Evolutionary conservation across 345 rosid genomes (phyloP).

Genomic region (Euphorbia peplus): DNA sequence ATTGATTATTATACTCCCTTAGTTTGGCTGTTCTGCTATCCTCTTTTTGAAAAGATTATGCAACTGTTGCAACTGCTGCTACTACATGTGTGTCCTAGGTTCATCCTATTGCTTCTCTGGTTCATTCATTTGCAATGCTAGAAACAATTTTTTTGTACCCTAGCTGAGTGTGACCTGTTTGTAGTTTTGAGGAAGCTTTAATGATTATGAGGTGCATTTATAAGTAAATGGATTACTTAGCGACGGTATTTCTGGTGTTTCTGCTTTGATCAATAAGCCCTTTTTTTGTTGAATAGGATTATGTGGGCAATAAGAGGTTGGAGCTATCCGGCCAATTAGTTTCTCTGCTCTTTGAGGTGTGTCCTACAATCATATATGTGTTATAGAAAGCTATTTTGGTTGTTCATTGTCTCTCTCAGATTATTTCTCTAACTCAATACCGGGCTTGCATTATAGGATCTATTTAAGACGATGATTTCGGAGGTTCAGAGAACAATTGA

Average conservation of each 20-base stretch:
- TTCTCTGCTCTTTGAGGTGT: constrained; percentile 91
- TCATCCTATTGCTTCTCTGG: not conserved
- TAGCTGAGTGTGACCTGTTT: not conserved
- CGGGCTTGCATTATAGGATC: constrained; percentile 50
- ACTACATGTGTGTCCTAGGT: not conserved
- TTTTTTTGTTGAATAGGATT: constrained; percentile 52
- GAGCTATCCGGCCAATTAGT: constrained; percentile 91
- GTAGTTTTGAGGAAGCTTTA: not conserved
- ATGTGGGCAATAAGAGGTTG: constrained; percentile 93
- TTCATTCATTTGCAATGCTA: not conserved
- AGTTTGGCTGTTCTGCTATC: not conserved
- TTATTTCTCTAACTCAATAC: not conserved
- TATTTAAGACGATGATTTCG: constrained; percentile 70
- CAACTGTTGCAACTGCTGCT: not conserved
- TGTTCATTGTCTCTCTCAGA: constrained; percentile 6
- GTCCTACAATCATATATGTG: constrained; percentile 11
- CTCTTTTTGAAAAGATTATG: not conserved
- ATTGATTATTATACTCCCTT: not conserved
- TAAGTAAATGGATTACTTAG: not conserved
- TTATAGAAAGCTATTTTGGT: not conserved
- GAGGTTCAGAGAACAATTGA: constrained; percentile 56
- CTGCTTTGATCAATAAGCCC: not conserved
- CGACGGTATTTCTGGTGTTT: not conserved
- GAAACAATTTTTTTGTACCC: not conserved
- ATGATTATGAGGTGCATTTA: not conserved